Percentiles rank a stretch among this genome's conserved stretches.
Conservation (phyloP, 2,329 filamentous ascomycete species). For the Fusarium sp. region DNA sequence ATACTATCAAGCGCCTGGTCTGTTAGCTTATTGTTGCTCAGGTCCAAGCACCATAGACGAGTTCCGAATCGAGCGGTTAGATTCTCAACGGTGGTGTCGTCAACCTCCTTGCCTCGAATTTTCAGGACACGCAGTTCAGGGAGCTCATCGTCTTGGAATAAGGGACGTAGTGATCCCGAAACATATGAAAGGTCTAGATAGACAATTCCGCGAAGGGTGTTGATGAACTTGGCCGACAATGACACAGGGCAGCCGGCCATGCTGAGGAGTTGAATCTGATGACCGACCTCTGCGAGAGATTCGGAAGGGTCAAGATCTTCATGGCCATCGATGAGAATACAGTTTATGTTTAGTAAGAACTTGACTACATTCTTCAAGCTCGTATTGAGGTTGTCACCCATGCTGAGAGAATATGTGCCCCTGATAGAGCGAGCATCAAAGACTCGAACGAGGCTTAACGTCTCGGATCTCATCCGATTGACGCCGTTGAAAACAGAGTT, state of each 20-base stretch:
- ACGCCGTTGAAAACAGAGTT: slow-evolving; percentile 58
- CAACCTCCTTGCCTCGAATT: slow-evolving; percentile 59
- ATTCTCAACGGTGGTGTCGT: slow-evolving; percentile 52
- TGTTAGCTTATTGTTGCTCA: slow-evolving; percentile 64
- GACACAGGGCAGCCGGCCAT: slow-evolving; percentile 55
- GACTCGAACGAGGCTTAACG: slow-evolving; percentile 58
- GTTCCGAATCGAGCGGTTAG: slow-evolving; percentile 49
- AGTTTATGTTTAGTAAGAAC: slow-evolving; percentile 58
- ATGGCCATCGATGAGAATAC: slow-evolving; percentile 62
- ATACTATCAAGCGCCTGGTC: slow-evolving; percentile 55
- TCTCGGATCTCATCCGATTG: slow-evolving; percentile 50
- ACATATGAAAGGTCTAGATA: slow-evolving; percentile 66
- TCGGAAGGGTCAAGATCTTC: slow-evolving; percentile 57
- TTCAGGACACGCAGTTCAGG: slow-evolving; percentile 65
- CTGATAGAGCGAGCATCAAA: slow-evolving; percentile 62
- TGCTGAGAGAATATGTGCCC: slow-evolving; percentile 55
- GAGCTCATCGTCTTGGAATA: slow-evolving; percentile 53
- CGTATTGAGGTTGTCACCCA: slow-evolving; percentile 50
- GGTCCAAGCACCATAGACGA: slow-evolving; percentile 68
- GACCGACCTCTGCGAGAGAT: slow-evolving; percentile 44
- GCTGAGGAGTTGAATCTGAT: slow-evolving; percentile 55
- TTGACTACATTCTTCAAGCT: slow-evolving; percentile 54
- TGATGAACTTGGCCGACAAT: slow-evolving; percentile 57
- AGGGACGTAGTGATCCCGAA: slow-evolving; percentile 57
- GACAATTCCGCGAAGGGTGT: slow-evolving; percentile 55